These are phyloP conservation scores for Geotrichum restrictum DNA, from an alignment of 1,139 yeast species.

Conservation along the genomic window DNA sequence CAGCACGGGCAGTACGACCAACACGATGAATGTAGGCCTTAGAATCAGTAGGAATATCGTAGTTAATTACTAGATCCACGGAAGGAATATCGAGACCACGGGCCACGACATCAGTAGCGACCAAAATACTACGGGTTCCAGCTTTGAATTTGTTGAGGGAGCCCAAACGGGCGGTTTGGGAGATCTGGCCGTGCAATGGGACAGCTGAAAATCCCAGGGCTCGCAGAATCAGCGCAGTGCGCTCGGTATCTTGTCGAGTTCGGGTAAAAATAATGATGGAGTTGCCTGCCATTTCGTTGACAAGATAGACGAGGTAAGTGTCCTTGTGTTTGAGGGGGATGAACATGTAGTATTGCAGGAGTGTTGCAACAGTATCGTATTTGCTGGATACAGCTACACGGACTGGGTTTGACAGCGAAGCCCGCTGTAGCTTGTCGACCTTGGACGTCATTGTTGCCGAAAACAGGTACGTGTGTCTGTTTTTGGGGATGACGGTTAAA, in stretches of 20 bases:
- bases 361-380: conserved; percentile 88
- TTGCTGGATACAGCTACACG: conserved; percentile 84
- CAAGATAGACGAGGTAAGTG: conserved; percentile 73
- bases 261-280: conserved; percentile 85
- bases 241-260: conserved; percentile 92
- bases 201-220: conserved; percentile 83
- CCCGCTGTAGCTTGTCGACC: conserved; percentile 90
- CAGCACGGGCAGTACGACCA: conserved; percentile 98
- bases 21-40: conserved; percentile 96
- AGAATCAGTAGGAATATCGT: conserved; percentile 96
- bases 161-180: conserved; percentile 89
- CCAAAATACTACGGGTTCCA: conserved; percentile 74
- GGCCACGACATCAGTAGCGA: conserved; percentile 98
- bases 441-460: conserved; percentile 97
- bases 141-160: conserved; percentile 89
- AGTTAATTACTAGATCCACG: conserved; percentile 88
- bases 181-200: conserved; percentile 90
- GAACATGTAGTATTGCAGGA: conserved; percentile 83
- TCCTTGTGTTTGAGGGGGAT: conserved; percentile 91
- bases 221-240: conserved; percentile 78
- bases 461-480: conserved; percentile 81
- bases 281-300: conserved; percentile 83
- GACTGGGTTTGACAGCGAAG: conserved; percentile 84
- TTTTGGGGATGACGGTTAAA: conserved; percentile 75
- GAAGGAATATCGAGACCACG: conserved; percentile 95